Percentiles rank a stretch among this genome's conserved stretches.
Conservation (phyloP, 306 rosid species). For the Cicer chorassanicum region DNA sequence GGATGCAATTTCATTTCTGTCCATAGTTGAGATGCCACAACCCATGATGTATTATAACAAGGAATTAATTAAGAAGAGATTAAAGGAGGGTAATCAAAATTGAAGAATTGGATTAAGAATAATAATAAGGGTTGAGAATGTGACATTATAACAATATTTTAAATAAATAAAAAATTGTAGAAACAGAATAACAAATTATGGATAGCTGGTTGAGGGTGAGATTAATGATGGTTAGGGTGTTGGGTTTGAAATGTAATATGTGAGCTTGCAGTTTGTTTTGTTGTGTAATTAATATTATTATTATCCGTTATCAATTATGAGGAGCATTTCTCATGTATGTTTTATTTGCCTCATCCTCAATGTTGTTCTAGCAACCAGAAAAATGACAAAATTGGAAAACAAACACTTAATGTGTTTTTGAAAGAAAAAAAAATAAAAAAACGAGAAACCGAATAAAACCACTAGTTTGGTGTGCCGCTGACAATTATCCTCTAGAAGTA, state of each 20-base stretch:
- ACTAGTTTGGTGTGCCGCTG: slow-evolving; percentile 11
- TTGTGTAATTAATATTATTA: not conserved
- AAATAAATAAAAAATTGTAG: not conserved
- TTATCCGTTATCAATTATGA: not conserved
- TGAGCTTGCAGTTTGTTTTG: slow-evolving; percentile 29
- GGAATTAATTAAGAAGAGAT: not conserved
- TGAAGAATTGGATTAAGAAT: not conserved
- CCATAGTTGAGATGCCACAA: slow-evolving; percentile 63
- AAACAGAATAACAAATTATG: not conserved
- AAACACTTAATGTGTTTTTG: not conserved
- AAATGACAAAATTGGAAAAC: slow-evolving; percentile 9
- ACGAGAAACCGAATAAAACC: slow-evolving; percentile 3
- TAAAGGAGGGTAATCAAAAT: not conserved
- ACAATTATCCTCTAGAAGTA: not conserved
- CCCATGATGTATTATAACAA: slow-evolving; percentile 50
- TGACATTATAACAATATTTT: slow-evolving; percentile 6
- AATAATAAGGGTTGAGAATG: slow-evolving; percentile 1
- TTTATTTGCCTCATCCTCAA: not conserved
- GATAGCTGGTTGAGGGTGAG: slow-evolving; percentile 17
- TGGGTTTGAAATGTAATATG: not conserved
- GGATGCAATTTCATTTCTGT: not conserved
- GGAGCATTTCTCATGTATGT: not conserved
- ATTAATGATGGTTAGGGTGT: slow-evolving; percentile 33
- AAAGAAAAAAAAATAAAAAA: not conserved
- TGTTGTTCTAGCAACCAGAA: not conserved